A percentile compares a stretch with the other conserved stretches of the same genome.
Conservation (phyloP, 352 stramenopile species). For the Peronosclerospora sorghi region DNA sequence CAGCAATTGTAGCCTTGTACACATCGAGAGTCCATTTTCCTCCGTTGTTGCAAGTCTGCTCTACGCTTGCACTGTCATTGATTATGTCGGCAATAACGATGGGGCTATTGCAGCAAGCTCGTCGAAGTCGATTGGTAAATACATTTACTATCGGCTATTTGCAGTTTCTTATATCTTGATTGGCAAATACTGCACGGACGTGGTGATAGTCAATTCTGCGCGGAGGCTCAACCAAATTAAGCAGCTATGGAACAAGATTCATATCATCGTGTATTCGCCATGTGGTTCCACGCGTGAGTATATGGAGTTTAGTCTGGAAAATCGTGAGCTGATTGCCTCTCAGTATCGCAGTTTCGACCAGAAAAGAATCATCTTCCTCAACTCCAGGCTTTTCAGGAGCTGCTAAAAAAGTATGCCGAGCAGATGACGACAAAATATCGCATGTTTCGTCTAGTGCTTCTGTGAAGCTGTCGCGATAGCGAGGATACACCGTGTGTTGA, state of each 20-base stretch:
- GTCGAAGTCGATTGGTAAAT: conserved; percentile 85
- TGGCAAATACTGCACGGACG: conserved; percentile 70
- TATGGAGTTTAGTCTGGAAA: conserved; percentile 38
- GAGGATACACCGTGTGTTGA: conserved; percentile 88
- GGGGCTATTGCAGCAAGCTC: conserved; percentile 64
- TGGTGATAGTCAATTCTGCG: conserved; percentile 97
- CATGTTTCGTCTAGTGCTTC: conserved; percentile 88
- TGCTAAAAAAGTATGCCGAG: conserved; percentile 39
- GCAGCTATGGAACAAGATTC: conserved; percentile 81
- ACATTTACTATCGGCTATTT: conserved; percentile 94
- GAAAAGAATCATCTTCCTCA: too few relatives aligned
- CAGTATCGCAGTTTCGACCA: conserved; percentile 97
- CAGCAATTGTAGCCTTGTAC: conserved; percentile 42
- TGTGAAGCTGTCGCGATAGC: conserved; percentile 92
- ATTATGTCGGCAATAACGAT: conserved; percentile 98
- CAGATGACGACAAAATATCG: conserved; percentile 29
- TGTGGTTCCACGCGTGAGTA: conserved; percentile 90
- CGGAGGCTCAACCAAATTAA: conserved; percentile 96
- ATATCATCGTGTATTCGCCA: conserved; percentile 90
- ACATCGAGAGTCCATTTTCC: conserved; percentile 94
- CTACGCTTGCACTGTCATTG: conserved; percentile 75
- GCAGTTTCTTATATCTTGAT: conserved; percentile 84
- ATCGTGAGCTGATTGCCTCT: conserved; percentile 84
- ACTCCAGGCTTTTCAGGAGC: conserved; percentile 77
- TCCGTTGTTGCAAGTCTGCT: conserved; percentile 88